Evolutionary conservation across 2,329 filamentous ascomycete species (phyloP).

Genomic region (Biscogniauxia marginata): DNA sequence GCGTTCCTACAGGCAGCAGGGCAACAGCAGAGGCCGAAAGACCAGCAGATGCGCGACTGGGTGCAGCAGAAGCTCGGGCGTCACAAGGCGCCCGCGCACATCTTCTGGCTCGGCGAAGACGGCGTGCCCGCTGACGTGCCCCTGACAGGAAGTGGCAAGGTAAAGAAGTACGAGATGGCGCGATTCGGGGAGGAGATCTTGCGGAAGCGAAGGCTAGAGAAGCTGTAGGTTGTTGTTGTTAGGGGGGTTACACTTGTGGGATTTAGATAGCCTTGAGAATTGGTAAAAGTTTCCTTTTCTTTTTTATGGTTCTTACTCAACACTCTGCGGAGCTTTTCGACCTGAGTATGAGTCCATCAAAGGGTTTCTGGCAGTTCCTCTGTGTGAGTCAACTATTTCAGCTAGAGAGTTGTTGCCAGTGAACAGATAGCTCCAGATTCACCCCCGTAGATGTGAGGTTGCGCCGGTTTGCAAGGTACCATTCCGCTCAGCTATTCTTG

Average conservation of each 20-base stretch:
- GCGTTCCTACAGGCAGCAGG: conserved; percentile 55
- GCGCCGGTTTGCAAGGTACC: too few relatives aligned
- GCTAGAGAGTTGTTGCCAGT: too few relatives aligned
- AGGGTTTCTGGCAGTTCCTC: too few relatives aligned
- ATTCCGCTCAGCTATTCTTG: too few relatives aligned
- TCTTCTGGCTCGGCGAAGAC: conserved; percentile 73
- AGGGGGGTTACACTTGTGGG: too few relatives aligned
- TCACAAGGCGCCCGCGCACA: conserved; percentile 68
- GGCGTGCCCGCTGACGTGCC: conserved; percentile 56
- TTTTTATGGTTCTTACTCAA: too few relatives aligned
- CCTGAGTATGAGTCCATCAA: too few relatives aligned
- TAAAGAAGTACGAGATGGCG: conserved; percentile 65
- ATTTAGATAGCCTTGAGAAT: neutral
- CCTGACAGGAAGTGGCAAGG: conserved; percentile 70
- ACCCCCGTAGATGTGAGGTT: too few relatives aligned
- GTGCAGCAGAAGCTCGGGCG: conserved; percentile 59
- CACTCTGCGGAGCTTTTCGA: too few relatives aligned
- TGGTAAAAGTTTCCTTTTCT: too few relatives aligned
- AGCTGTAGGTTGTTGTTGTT: conserved; percentile 35
- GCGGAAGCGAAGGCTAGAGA: conserved; percentile 45
- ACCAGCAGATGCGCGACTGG: conserved; percentile 61
- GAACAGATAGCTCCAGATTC: too few relatives aligned
- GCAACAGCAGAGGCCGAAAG: conserved; percentile 39
- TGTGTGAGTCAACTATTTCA: too few relatives aligned
- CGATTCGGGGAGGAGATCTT: conserved; percentile 54